These are phyloP conservation scores for Pneumocystis wakefieldiae DNA, from an alignment of 1,139 yeast species.

Conservation along the genomic window DNA sequence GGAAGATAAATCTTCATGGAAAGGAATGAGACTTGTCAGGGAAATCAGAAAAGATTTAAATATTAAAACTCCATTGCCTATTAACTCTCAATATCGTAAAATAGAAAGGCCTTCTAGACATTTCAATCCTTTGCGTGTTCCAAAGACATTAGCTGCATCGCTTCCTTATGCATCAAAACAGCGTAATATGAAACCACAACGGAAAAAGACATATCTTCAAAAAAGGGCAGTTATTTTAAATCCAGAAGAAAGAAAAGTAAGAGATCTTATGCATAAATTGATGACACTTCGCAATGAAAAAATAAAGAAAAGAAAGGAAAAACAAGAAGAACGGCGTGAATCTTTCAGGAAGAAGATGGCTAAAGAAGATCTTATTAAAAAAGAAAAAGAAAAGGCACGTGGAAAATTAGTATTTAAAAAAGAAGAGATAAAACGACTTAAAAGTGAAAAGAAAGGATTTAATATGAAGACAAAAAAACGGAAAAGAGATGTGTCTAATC, in stretches of 20 bases:
- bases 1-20: slow-evolving; percentile 70
- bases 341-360: slow-evolving; percentile 63
- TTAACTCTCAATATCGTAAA: slow-evolving; percentile 56
- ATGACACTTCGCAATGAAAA: slow-evolving; percentile 74
- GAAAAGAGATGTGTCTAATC: not conserved
- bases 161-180: slow-evolving; percentile 89
- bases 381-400: slow-evolving; percentile 65
- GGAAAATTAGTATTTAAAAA: slow-evolving; percentile 74
- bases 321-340: slow-evolving; percentile 62
- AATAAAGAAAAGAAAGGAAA: slow-evolving; percentile 59
- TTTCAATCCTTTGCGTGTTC: slow-evolving; percentile 77
- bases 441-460: not conserved
- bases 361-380: slow-evolving; percentile 52
- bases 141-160: slow-evolving; percentile 56
- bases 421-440: slow-evolving; percentile 52
- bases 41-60: slow-evolving; percentile 69
- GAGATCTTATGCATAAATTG: slow-evolving; percentile 76
- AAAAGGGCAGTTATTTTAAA: slow-evolving; percentile 90
- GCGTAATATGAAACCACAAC: slow-evolving; percentile 67
- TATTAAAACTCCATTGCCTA: slow-evolving; percentile 45
- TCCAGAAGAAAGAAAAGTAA: slow-evolving; percentile 60
- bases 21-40: slow-evolving; percentile 92
- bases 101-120: slow-evolving; percentile 75
- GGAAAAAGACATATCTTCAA: slow-evolving; percentile 65
- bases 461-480: not conserved